phyloP scores from a whole-genome alignment of 23 red algal species.

The Pyropia yezoensis region DNA sequence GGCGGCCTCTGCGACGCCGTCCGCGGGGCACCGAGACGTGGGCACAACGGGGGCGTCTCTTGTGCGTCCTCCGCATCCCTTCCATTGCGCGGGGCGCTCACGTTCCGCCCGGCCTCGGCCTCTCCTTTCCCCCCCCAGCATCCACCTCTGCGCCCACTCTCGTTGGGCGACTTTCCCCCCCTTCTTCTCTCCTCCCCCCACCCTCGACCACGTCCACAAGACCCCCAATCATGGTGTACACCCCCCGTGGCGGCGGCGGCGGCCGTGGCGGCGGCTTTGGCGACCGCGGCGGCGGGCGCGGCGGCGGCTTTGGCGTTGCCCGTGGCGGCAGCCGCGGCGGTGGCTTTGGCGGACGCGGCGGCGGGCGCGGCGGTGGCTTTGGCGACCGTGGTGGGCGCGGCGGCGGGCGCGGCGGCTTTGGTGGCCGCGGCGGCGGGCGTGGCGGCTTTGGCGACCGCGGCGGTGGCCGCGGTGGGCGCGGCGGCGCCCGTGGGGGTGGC shows the following conservation, averaged over 20 bases:
- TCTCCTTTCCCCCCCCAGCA: no score
- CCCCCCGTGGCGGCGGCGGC: constrained; percentile 36
- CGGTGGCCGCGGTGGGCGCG: constrained; percentile 17
- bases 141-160: no score
- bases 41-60: no score
- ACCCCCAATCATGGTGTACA: constrained; percentile 31
- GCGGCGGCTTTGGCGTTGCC: constrained; percentile 6
- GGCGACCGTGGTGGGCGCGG: constrained; percentile 53
- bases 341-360: constrained; percentile 10
- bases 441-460: constrained; percentile 28
- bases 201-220: no score
- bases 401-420: constrained; percentile 13
- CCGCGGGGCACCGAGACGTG: no score
- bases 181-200: no score
- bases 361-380: constrained; percentile 22
- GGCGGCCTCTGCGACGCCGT: no score
- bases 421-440: constrained; percentile 18
- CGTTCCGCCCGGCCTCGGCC: no score
- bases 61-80: no score
- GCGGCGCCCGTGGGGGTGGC: constrained; percentile 22
- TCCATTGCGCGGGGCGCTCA: no score
- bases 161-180: no score
- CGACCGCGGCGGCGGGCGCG: constrained; percentile 26
- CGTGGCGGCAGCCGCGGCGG: constrained; percentile 12
- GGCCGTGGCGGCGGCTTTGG: constrained; percentile 23